A percentile compares a stretch with the other conserved stretches of the same genome.
Conservation (phyloP, 2,329 filamentous ascomycete genomes). For the Fusarium compactum region DNA sequence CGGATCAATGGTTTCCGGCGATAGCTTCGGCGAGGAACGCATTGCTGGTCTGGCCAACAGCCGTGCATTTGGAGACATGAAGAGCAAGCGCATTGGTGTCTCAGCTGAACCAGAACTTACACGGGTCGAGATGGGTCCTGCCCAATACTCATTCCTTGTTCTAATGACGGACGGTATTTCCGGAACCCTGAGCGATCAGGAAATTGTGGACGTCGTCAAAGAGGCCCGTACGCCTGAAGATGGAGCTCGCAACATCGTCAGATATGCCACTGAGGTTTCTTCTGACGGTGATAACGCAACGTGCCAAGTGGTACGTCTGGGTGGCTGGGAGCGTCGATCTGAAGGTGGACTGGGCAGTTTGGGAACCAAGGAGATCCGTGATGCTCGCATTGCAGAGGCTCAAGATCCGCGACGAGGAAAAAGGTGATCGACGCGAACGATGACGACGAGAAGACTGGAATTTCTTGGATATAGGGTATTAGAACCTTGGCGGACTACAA, state of each 20-base stretch:
- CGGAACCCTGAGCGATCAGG: slow-evolving; percentile 88
- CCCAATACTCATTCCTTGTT: slow-evolving; percentile 90
- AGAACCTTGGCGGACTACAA: neutral
- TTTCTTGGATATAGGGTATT: slow-evolving; percentile 11
- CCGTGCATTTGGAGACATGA: slow-evolving; percentile 92
- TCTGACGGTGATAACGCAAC: slow-evolving; percentile 75
- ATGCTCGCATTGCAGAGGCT: slow-evolving; percentile 84
- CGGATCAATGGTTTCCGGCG: slow-evolving; percentile 81
- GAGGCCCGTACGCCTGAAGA: slow-evolving; percentile 92
- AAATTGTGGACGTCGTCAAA: slow-evolving; percentile 96
- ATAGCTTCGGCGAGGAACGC: slow-evolving; percentile 97
- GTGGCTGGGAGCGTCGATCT: slow-evolving; percentile 77
- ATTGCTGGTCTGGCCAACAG: slow-evolving; percentile 95
- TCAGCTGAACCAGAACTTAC: slow-evolving; percentile 92
- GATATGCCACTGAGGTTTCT: slow-evolving; percentile 88
- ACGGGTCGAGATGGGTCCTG: slow-evolving; percentile 81
- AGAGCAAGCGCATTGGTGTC: slow-evolving; percentile 91
- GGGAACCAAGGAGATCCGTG: slow-evolving; percentile 91
- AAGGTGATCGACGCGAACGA: slow-evolving; percentile 49
- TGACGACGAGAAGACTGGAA: neutral
- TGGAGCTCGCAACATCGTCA: slow-evolving; percentile 81
- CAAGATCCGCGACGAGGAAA: slow-evolving; percentile 81
- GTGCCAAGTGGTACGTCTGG: slow-evolving; percentile 74
- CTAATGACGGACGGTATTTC: slow-evolving; percentile 91
- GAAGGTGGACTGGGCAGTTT: slow-evolving; percentile 91